phyloP scores from a whole-genome alignment of 352 stramenopile species.

The Pythium dissimile region DNA sequence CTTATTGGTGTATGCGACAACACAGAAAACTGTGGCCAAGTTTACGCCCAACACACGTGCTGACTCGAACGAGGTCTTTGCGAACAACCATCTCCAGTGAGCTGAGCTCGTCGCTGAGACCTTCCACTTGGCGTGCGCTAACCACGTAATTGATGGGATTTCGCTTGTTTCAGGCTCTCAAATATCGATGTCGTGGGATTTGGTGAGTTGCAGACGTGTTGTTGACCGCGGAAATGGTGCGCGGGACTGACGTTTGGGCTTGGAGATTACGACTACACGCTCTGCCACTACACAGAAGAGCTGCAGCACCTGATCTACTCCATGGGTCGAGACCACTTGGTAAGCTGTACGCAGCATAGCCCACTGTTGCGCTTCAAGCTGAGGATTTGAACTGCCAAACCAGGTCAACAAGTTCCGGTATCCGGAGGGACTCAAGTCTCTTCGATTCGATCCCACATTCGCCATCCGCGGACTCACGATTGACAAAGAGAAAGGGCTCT shows the following conservation, averaged over 20 bases:
- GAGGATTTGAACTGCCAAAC: too few relatives aligned
- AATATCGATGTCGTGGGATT: constrained; percentile 75
- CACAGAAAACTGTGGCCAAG: constrained; percentile 38
- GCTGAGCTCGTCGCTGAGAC: not conserved
- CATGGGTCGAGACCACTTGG: constrained; percentile 88
- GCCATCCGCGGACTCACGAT: constrained; percentile 92
- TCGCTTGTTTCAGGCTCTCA: constrained; percentile 30
- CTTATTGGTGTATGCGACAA: not conserved
- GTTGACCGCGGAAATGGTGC: too few relatives aligned
- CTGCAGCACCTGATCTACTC: constrained; percentile 92
- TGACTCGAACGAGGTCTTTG: constrained; percentile 62
- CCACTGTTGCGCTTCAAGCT: too few relatives aligned
- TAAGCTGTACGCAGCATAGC: constrained; percentile 11
- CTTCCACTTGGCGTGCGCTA: not conserved
- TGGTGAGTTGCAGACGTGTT: constrained; percentile 25
- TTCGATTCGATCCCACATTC: constrained; percentile 87
- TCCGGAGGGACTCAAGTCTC: constrained; percentile 70
- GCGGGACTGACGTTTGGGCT: too few relatives aligned
- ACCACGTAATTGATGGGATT: not conserved
- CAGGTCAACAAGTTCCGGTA: constrained; percentile 80
- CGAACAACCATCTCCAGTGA: constrained; percentile 68
- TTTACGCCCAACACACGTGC: constrained; percentile 40
- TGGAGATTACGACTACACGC: constrained; percentile 94
- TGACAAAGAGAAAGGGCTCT: constrained; percentile 90
- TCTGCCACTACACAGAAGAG: constrained; percentile 91